Conservation (phyloP, 257 asterid genomes). For the Ocimum tenuiflorum region DNA sequence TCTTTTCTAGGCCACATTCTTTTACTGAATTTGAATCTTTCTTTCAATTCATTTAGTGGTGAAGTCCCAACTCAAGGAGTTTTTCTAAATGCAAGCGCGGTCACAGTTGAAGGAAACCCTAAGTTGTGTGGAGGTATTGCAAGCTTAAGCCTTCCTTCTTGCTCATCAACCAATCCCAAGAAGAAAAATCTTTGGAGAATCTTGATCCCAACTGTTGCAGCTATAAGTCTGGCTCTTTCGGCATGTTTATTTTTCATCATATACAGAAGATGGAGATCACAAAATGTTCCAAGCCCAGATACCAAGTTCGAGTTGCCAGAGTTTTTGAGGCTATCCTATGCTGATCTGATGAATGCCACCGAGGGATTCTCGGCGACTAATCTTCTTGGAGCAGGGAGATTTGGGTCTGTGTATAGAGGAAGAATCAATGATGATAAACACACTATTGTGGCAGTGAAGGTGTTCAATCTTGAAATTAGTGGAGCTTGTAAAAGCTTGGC, state of each 20-base stretch:
- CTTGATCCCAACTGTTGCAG: neutral
- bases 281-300: neutral
- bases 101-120: neutral
- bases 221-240: neutral
- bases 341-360: neutral
- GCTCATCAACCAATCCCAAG: neutral
- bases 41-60: neutral
- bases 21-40: neutral
- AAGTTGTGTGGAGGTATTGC: neutral
- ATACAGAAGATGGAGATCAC: neutral
- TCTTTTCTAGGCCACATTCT: neutral
- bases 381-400: neutral
- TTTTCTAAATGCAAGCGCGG: neutral
- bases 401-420: neutral
- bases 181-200: neutral
- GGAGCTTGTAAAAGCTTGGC: constrained; percentile 22
- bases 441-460: neutral
- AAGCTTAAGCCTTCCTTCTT: neutral
- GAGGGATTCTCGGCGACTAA: neutral
- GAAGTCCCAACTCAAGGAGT: neutral
- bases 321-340: neutral
- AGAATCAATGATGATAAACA: neutral
- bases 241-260: neutral
- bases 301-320: neutral
- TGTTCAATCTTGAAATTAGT: too few species aligned